Percentiles rank a stretch among this genome's conserved stretches.
These are phyloP conservation scores for Capsicum chinense DNA, from an alignment of 257 asterid genomes.

Conservation along the genomic window DNA sequence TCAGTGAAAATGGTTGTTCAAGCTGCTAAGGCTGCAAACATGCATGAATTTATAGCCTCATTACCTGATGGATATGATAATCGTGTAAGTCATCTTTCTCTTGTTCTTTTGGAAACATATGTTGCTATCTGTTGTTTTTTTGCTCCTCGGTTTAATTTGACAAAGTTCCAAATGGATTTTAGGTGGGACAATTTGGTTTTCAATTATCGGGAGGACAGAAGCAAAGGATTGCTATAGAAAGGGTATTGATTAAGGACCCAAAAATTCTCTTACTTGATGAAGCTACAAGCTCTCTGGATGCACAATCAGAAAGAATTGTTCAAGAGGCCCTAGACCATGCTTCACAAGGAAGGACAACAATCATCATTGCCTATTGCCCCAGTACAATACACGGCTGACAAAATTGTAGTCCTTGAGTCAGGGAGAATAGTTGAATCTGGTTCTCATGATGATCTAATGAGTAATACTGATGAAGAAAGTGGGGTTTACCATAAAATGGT, in stretches of 20 bases:
- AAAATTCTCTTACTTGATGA: slow-evolving; percentile 75
- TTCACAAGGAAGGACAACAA: slow-evolving; percentile 66
- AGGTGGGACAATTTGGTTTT: slow-evolving; percentile 80
- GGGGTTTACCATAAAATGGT: slow-evolving; percentile 64
- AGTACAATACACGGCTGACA: slow-evolving; percentile 61
- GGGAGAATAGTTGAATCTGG: slow-evolving; percentile 72
- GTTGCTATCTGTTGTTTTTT: neutral
- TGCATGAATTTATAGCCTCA: slow-evolving; percentile 64
- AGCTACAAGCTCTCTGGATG: slow-evolving; percentile 82
- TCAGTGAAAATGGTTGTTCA: slow-evolving; percentile 50
- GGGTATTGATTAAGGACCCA: slow-evolving; percentile 70
- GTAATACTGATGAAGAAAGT: slow-evolving; percentile 36
- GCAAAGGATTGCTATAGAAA: slow-evolving; percentile 79
- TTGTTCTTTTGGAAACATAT: neutral
- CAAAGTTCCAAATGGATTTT: slow-evolving; percentile 26
- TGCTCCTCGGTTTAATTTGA: slow-evolving; percentile 16
- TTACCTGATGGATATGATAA: slow-evolving; percentile 72
- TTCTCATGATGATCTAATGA: slow-evolving; percentile 64
- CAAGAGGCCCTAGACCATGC: slow-evolving; percentile 73
- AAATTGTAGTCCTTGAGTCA: slow-evolving; percentile 56
- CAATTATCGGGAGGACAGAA: slow-evolving; percentile 84
- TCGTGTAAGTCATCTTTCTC: slow-evolving; percentile 46
- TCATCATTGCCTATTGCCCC: slow-evolving; percentile 71
- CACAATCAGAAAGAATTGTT: slow-evolving; percentile 69
- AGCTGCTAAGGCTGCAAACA: slow-evolving; percentile 75